Evolutionary conservation across 768 basidiomycete species (phyloP).

Genomic region (Lentinula detonsa): DNA sequence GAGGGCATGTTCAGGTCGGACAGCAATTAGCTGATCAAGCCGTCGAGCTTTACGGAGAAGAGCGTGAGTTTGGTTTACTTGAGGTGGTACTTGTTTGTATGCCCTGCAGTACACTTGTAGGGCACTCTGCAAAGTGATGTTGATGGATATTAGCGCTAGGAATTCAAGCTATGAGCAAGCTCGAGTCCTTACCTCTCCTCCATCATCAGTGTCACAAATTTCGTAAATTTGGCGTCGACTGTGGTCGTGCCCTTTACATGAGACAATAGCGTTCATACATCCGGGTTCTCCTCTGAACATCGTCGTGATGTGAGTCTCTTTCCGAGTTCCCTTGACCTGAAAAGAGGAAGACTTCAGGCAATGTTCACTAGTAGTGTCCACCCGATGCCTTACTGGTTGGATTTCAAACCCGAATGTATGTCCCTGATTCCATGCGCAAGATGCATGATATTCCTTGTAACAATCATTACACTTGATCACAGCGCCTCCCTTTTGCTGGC

Average conservation of each 20-base stretch:
- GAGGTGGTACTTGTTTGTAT: conserved; percentile 72
- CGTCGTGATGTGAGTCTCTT: conserved; percentile 58
- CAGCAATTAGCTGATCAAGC: conserved; percentile 65
- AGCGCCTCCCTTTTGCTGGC: conserved; percentile 67
- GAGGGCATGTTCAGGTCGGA: conserved; percentile 29
- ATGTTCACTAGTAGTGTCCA: neutral
- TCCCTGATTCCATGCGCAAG: conserved; percentile 85
- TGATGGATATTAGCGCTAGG: conserved; percentile 2
- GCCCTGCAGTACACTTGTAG: conserved; percentile 81
- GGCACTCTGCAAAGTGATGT: conserved; percentile 53
- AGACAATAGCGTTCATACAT: conserved; percentile 70
- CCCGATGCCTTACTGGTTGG: conserved; percentile 51
- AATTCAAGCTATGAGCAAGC: neutral
- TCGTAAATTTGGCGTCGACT: conserved; percentile 68
- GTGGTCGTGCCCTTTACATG: conserved; percentile 72
- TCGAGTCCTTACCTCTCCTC: conserved; percentile 54
- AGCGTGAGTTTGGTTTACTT: conserved; percentile 65
- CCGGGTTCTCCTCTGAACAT: conserved; percentile 78
- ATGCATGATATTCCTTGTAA: conserved; percentile 71
- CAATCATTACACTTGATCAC: conserved; percentile 85
- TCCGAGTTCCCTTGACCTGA: conserved; percentile 73
- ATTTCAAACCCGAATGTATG: conserved; percentile 93
- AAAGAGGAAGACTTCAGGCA: neutral
- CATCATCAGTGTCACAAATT: conserved; percentile 81
- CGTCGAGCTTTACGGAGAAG: conserved; percentile 86